Conservation (phyloP, 2,329 filamentous ascomycete genomes). For the Didymella segeticola region DNA sequence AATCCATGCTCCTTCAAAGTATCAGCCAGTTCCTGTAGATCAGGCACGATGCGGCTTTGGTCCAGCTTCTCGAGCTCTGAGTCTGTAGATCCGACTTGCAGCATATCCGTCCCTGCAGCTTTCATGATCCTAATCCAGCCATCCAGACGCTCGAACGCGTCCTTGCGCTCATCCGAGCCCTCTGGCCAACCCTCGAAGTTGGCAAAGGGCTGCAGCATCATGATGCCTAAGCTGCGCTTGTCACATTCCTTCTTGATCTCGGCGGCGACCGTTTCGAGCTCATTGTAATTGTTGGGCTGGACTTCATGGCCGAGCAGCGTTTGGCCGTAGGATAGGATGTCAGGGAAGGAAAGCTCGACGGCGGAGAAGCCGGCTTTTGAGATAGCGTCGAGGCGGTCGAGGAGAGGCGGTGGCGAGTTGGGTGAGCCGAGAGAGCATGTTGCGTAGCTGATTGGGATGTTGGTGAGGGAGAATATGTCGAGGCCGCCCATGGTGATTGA, state of each 20-base stretch:
- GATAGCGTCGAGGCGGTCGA: conserved; percentile 67
- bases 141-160: conserved; percentile 67
- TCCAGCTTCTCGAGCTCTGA: conserved; percentile 62
- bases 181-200: conserved; percentile 78
- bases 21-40: conserved; percentile 64
- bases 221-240: conserved; percentile 63
- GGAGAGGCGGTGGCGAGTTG: conserved; percentile 57
- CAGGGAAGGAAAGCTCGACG: conserved; percentile 77
- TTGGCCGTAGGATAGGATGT: conserved; percentile 69
- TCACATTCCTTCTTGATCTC: conserved; percentile 64
- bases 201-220: conserved; percentile 77
- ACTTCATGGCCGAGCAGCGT: conserved; percentile 60
- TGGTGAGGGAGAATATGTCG: conserved; percentile 43
- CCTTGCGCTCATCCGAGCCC: conserved; percentile 63
- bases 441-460: conserved; percentile 61
- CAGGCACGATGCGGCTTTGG: conserved; percentile 61
- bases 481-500: conserved; percentile 40
- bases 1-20: conserved; percentile 64
- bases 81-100: conserved; percentile 72
- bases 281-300: conserved; percentile 64
- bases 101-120: conserved; percentile 70
- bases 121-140: conserved; percentile 78
- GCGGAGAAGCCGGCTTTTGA: conserved; percentile 69
- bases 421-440: conserved; percentile 61
- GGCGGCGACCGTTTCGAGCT: conserved; percentile 61